Conservation (phyloP, 139 green algal species). For the Closterium sp. region DNA sequence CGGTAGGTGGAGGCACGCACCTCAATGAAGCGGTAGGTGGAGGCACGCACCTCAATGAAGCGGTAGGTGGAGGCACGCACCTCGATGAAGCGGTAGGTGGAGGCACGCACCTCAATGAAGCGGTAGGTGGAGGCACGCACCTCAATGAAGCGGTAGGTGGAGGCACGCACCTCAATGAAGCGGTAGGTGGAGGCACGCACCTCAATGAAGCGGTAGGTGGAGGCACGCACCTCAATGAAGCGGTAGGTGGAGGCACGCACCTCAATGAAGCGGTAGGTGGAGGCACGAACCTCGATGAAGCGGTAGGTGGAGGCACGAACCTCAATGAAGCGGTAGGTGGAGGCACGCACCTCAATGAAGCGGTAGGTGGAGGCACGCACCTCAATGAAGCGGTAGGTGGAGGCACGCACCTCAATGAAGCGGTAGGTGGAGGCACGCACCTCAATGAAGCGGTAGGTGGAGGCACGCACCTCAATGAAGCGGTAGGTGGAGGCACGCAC, state of each 20-base stretch:
- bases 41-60: background rate
- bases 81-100: too few relatives aligned
- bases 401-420: too few relatives aligned
- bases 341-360: too few relatives aligned
- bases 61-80: conserved; percentile 4
- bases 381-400: conserved; percentile 6
- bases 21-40: too few relatives aligned
- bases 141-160: too few relatives aligned
- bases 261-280: conserved; percentile 6
- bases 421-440: background rate
- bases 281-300: too few relatives aligned
- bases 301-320: background rate
- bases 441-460: conserved; percentile 6
- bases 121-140: conserved; percentile 4
- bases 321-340: conserved; percentile 6
- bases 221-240: background rate
- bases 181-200: conserved; percentile 4
- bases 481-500: background rate
- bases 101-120: background rate
- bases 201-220: too few relatives aligned
- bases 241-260: background rate
- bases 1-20: conserved; percentile 4
- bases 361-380: background rate
- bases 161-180: background rate
- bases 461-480: too few relatives aligned